Base-by-base conservation (phyloP, 2,329 filamentous ascomycete species). In the Fusarium torulosum region DNA sequence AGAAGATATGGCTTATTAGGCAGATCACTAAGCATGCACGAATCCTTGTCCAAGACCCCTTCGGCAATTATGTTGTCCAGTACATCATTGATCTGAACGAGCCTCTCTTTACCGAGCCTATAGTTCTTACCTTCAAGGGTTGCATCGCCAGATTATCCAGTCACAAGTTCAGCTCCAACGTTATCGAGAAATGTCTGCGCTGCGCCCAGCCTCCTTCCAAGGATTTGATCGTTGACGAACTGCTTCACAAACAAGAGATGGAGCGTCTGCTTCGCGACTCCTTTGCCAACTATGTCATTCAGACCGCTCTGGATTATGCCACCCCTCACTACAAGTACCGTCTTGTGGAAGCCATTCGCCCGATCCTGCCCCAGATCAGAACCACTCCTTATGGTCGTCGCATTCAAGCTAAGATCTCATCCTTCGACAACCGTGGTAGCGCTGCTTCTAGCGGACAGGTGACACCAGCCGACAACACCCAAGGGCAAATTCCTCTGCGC, bases 111-210 rank as follows among this genome's bases (percentile, higher is more conserved):
- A 97, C 95, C 2, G 91, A 96, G 74, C 95, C 95, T 5, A 85
- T 99, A 40, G 96, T 96, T 63, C 83, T 86, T 53, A 90, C 90
- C 75, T 97, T 99, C 83, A 82, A 86, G 56, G 91, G 91, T 72
- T 85, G 85, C 83, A 92, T 88, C 82, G 91, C 77, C 75, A 86
- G 79, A 79, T 86, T 86, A 17, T 98, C 96, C 7, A 94, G 94
- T 77, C 96, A 99, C 83, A 99, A 99, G 81, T 99, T 99, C 83
- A 97, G 94, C 82, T 98, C 96, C 75, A 99, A 99, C 73, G 96
- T 99, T 59, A 95, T 99, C 67, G 96, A 99, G 83, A 99, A 99
- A 79, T 94, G 92, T 74, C 83, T 98, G 60, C 93, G 96, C 57
- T 97, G 93, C 76, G 90, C 94, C 35, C 88, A 91, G 62, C 83